Percentiles rank a stretch among this genome's conserved stretches.
phyloP scores from a whole-genome alignment of 2,329 filamentous ascomycete genomes.

The Neophaeococcomyces aloes region DNA sequence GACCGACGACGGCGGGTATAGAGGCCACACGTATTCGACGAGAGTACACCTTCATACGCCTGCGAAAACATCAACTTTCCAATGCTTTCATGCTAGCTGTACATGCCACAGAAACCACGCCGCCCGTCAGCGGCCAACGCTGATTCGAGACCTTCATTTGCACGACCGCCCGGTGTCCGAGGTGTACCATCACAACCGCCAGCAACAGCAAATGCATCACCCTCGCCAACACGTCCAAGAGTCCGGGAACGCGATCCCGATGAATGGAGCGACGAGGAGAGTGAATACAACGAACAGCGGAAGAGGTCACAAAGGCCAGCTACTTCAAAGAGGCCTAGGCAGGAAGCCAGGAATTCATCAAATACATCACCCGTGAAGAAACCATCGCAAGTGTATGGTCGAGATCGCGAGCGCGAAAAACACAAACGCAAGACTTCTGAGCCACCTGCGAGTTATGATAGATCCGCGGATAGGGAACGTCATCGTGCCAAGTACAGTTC shows the following conservation, averaged over 20 bases:
- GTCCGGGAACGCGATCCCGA: neutral
- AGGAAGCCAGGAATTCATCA: constrained; percentile 29
- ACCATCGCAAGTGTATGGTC: constrained; percentile 9
- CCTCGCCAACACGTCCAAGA: constrained; percentile 12
- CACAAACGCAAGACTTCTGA: constrained; percentile 11
- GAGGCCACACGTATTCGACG: no score
- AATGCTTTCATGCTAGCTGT: neutral
- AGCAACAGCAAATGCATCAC: constrained; percentile 3
- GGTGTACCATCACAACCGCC: constrained; percentile 18
- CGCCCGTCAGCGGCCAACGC: constrained; percentile 21
- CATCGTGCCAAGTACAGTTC: constrained; percentile 27
- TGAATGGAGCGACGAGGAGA: constrained; percentile 4
- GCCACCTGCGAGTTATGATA: constrained; percentile 6
- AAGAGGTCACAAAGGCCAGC: constrained; percentile 7
- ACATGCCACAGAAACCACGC: constrained; percentile 23
- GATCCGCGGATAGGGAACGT: constrained; percentile 14
- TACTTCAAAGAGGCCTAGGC: constrained; percentile 6
- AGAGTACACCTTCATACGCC: neutral
- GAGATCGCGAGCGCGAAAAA: constrained; percentile 8
- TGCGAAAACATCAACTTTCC: neutral
- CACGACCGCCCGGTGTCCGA: constrained; percentile 22
- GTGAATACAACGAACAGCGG: neutral
- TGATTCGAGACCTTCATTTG: constrained; percentile 24
- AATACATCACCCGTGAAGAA: constrained; percentile 28
- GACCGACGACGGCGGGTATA: no score